Conservation (phyloP, 2,329 filamentous ascomycete genomes). For the Capronia coronata region DNA sequence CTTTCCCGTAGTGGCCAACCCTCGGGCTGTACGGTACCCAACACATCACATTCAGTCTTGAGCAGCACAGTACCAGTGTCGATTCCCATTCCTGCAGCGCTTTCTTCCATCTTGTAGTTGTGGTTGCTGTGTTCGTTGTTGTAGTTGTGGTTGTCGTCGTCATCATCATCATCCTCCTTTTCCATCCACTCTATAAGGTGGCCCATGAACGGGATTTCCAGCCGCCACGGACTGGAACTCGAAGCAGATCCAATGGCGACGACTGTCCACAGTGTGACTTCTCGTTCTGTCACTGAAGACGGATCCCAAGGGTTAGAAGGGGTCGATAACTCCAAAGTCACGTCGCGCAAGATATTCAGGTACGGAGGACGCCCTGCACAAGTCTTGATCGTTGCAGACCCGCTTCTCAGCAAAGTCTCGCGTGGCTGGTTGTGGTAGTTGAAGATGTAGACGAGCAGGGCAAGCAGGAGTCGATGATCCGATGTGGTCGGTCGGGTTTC, state of each 20-base stretch:
- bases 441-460: slow-evolving; percentile 20
- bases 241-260: slow-evolving; percentile 15
- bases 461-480: slow-evolving; percentile 14
- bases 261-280: slow-evolving; percentile 20
- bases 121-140: no score
- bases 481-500: slow-evolving; percentile 1
- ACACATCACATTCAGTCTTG: no score
- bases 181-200: slow-evolving; percentile 21
- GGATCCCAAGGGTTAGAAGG: background rate
- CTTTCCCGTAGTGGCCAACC: background rate
- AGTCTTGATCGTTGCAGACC: no score
- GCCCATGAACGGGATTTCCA: slow-evolving; percentile 23
- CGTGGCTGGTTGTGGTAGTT: slow-evolving; percentile 18
- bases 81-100: no score
- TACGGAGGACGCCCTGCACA: no score
- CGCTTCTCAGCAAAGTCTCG: no score
- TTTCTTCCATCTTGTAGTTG: no score
- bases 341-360: no score
- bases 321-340: no score
- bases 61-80: no score
- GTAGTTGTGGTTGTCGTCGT: no score
- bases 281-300: slow-evolving; percentile 10
- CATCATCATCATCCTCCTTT: slow-evolving; percentile 3
- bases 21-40: no score
- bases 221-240: slow-evolving; percentile 17